Conservation (phyloP, 495 filamentous ascomycete genomes). For the Aspergillus cavernicola region DNA sequence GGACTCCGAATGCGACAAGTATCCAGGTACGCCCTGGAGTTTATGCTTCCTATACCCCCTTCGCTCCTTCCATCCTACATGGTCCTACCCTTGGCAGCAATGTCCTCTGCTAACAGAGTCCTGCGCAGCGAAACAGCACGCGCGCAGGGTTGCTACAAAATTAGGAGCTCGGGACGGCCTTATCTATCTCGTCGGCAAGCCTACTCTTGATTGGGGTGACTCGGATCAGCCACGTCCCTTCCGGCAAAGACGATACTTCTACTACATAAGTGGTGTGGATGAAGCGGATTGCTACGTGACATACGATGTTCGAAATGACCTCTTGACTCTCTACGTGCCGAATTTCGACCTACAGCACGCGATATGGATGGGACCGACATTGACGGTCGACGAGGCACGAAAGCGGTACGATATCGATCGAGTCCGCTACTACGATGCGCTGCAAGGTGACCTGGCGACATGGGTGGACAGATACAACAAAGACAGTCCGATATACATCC, state of each 20-base stretch:
- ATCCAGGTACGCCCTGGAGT: conserved; percentile 35
- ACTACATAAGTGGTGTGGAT: conserved; percentile 83
- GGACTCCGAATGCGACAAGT: conserved; percentile 37
- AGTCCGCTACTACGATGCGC: conserved; percentile 59
- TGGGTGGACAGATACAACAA: conserved; percentile 58
- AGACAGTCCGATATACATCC: conserved; percentile 32
- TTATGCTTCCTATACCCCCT: not conserved
- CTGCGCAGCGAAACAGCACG: conserved; percentile 71
- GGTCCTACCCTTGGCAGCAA: not conserved
- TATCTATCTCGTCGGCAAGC: conserved; percentile 80
- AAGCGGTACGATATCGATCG: conserved; percentile 73
- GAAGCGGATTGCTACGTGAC: conserved; percentile 78
- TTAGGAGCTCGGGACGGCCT: conserved; percentile 60
- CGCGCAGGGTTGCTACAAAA: conserved; percentile 63
- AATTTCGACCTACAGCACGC: conserved; percentile 82
- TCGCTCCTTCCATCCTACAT: not conserved
- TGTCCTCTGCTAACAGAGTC: no score
- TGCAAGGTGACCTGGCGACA: conserved; percentile 55
- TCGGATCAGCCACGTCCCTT: conserved; percentile 74
- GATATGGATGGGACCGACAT: conserved; percentile 91
- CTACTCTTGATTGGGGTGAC: conserved; percentile 70
- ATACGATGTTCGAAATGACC: conserved; percentile 70
- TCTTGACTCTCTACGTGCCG: conserved; percentile 87
- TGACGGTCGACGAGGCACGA: conserved; percentile 68
- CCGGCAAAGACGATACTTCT: conserved; percentile 87